Base-by-base conservation (phyloP, 192 early-diverging fungal species). In the Backusella morwellensis region DNA sequence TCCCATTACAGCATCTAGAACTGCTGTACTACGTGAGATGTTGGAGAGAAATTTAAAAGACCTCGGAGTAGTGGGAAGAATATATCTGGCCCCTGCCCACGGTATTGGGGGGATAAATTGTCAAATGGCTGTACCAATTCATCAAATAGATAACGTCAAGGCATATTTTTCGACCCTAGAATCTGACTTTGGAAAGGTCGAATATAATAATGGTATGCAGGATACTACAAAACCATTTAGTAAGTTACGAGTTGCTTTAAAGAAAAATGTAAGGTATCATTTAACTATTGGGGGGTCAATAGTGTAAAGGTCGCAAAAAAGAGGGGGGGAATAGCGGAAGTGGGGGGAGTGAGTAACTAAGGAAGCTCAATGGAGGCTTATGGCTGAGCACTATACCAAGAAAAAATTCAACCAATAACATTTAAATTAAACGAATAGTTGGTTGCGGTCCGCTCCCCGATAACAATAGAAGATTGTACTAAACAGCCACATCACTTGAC, bases 61-160 rank as follows among this genome's bases (percentile, higher is more conserved):
- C 4, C 41, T 93, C 67, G 83, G 84, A 50, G 78, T 90, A 35
- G 85, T 92, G 12, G 93, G 93, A 11, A 85, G 93, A 9, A 90
- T 94, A 23, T 94, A 94, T 79, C 69, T 94, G 23, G 87, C 88
- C 34, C 75, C 85, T 14, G 85, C 92, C 66, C 36, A 47, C 11
- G 78, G 78, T 12, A 72, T 80, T 54, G 80, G 80, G 26, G 93
- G 93, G 0, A 91, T 94, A 80, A 94, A 94, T 75, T 91, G 91
- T 12, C 93, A 94, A 84, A 82, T 93, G n/a, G 88, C 89, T 59
- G 86, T 89, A 54, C 92, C 92, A 52, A 75, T 75, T 8, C 81
- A 85, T 19, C 85, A 90, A 38, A 76, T 89, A 7, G 81, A 73
- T 1, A 29, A 35, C 0, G 77, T 94, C 52, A 91, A 90, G 63